Evolutionary conservation across 441 rosid genomes (phyloP), one percentile per base, ranked within the genome.

Genomic region (Euphorbia celastroides): DNA sequence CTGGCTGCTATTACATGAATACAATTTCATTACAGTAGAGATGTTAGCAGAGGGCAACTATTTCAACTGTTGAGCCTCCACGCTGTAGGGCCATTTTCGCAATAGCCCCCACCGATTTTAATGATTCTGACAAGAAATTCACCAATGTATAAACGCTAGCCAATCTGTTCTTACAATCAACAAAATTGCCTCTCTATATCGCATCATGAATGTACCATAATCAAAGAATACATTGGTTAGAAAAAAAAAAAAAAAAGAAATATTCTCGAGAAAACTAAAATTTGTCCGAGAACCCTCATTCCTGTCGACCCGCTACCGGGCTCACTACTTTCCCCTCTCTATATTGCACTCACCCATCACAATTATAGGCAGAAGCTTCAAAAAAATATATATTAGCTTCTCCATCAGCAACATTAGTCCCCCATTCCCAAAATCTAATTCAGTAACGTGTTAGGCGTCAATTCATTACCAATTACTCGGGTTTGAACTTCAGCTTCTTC

Each of bases 191-290:
- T n/a, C 70, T 67, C 67, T 58, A 68, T 51, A 70, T 55, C 38
- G 65, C 34, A 16, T 23, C 51, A 57, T 61, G 68, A 79, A 81
- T 81, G 70, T 79, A 81, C 82, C 81, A 56, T 59, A 64, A 59
- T 68, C 12, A 70, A 79, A 68, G 67, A 77, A 75, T 77, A 51
- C 67, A 69, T 19, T 34, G 60, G 58, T 54, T 51, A 64, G 66
- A 36, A 76, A 10, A 46, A 44, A 76, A 16, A 20, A 54, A 52
- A 51, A 60, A 20, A 13, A 36, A 25, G 12, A 14, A 6, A 6
- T 11, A 38, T 62, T 23, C 72, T 22, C n/a, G 2, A 5, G 7
- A 3, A n/a, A 5, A 27, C 25, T 65, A 11, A 65, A 17, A 1
- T 22, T 17, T 32, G 60, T 8, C 23, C 17, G 19, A 0, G 48